A percentile compares a stretch with the other conserved stretches of the same genome.
Evolutionary conservation across 2,329 filamentous ascomycete species (phyloP).

Genomic region (Neophaeococcomyces mojaviensis): DNA sequence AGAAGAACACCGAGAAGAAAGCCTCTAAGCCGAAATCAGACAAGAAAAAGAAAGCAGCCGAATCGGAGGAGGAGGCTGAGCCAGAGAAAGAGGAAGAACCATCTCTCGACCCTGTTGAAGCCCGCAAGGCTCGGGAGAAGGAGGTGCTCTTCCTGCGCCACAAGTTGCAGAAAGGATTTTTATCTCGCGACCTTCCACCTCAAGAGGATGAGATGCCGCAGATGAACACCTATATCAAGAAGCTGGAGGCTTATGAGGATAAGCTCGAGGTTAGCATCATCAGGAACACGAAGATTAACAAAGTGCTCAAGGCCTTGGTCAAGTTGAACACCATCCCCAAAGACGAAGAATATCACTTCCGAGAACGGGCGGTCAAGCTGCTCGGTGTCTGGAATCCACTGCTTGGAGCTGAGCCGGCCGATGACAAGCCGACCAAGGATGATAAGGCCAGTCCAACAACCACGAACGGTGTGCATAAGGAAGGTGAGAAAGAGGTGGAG

Average conservation of each 20-base stretch:
- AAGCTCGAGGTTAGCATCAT: constrained; percentile 88
- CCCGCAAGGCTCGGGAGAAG: constrained; percentile 48
- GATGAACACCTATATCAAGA: constrained; percentile 45
- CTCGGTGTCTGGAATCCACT: constrained; percentile 86
- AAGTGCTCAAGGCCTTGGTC: constrained; percentile 89
- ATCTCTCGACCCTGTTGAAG: constrained; percentile 47
- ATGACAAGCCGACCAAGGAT: constrained; percentile 28
- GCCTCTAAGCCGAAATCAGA: constrained; percentile 49
- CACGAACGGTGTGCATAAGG: constrained; percentile 33
- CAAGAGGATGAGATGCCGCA: constrained; percentile 59
- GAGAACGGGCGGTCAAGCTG: constrained; percentile 68
- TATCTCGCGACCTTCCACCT: constrained; percentile 76
- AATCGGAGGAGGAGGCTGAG: constrained; percentile 50
- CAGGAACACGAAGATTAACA: constrained; percentile 91
- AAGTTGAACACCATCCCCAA: constrained; percentile 79
- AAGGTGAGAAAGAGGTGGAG: constrained; percentile 27
- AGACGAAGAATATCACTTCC: constrained; percentile 86
- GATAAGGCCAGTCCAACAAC: constrained; percentile 32
- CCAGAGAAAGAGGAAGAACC: constrained; percentile 43
- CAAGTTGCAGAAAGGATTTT: constrained; percentile 87
- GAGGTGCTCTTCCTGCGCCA: constrained; percentile 87
- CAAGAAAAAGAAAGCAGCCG: constrained; percentile 53
- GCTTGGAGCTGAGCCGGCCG: constrained; percentile 53
- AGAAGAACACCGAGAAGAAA: constrained; percentile 40
- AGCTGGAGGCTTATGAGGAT: constrained; percentile 65